Evolutionary conservation across 768 basidiomycete species (phyloP).

Genomic region (Rhodotorula diobovata): DNA sequence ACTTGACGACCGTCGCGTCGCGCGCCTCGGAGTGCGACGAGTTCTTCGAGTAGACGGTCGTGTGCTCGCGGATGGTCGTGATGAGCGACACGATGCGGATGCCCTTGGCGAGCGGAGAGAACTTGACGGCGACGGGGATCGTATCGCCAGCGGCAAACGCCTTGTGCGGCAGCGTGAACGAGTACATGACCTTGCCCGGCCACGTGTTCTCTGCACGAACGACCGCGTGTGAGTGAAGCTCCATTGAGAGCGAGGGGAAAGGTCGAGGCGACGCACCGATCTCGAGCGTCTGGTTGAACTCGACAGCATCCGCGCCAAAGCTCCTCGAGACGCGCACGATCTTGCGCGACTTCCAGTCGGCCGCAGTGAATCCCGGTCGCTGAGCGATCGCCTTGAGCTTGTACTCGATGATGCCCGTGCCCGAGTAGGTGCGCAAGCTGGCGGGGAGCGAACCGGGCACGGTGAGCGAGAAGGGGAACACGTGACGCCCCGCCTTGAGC

Average conservation of each 20-base stretch:
- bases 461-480: conserved; percentile 85
- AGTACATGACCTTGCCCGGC: conserved; percentile 96
- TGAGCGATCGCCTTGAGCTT: conserved; percentile 81
- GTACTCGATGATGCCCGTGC: conserved; percentile 66
- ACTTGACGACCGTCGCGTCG: conserved; percentile 48
- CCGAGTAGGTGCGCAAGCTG: conserved; percentile 57
- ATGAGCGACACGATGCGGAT: conserved; percentile 63
- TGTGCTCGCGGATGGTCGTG: conserved; percentile 66
- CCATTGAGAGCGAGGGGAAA: not conserved
- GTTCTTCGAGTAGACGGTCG: conserved; percentile 48
- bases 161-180: conserved; percentile 81
- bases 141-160: conserved; percentile 89
- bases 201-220: conserved; percentile 77
- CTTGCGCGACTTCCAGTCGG: conserved; percentile 61
- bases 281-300: conserved; percentile 93
- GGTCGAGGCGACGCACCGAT: conserved; percentile 43
- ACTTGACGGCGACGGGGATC: conserved; percentile 75
- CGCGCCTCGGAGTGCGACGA: conserved; percentile 48
- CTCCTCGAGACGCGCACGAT: conserved; percentile 68
- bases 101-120: conserved; percentile 80
- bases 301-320: conserved; percentile 74
- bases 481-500: conserved; percentile 89
- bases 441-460: conserved; percentile 82
- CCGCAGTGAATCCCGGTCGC: conserved; percentile 63
- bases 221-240: not conserved